Base-by-base conservation (phyloP, 2,329 filamentous ascomycete genomes). In the Penicillium sp. region DNA sequence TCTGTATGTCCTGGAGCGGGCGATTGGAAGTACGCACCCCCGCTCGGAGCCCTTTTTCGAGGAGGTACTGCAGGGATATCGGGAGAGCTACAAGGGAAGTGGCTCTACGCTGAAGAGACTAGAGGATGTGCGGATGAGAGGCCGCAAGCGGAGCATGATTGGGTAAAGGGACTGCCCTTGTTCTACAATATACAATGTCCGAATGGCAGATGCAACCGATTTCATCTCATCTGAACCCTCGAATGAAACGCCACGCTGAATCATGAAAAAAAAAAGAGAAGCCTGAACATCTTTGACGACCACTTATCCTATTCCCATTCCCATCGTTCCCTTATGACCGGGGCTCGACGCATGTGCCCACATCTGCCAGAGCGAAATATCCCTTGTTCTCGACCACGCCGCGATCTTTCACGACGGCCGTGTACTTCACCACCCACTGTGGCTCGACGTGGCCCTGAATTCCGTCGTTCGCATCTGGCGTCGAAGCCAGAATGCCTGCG, bases 301-400 rank as follows among this genome's bases (percentile, higher is more conserved):
- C 48, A 64, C 56, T 53, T 26, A 25, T n/a, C 46, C 57, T 59
- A 67, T 13, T 11, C 45, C 43, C 42, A 10, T 30, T 28, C 52
- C 40, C 40, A 4, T 25, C n/a, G 4, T 22, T 19, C 40, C 33
- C 57, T 68, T 58, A 75, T 62, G 68, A 62, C 64, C 67, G 65
- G 28, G 68, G 65, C 53, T 71, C 68, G 55, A 79, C 74, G 66
- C 78, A 80, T 58, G 82, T 80, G 51, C 81, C 80, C 66, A 95
- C 77, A 73, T 92, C 89, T 3, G 93, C 94, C 22, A 88, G 87
- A 1, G 94, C 94, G 81, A 97, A 97, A 78, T 97, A 98, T 7
- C 95, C 95, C 82, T 98, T 99, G 75, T 95, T 97, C 82, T 99
- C 95, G 66, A 99, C 94, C 8, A 99, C 95, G 14, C 95, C 95